Evolutionary conservation across 2,329 filamentous ascomycete genomes (phyloP).

Genomic region (Aspergillus nomiae): DNA sequence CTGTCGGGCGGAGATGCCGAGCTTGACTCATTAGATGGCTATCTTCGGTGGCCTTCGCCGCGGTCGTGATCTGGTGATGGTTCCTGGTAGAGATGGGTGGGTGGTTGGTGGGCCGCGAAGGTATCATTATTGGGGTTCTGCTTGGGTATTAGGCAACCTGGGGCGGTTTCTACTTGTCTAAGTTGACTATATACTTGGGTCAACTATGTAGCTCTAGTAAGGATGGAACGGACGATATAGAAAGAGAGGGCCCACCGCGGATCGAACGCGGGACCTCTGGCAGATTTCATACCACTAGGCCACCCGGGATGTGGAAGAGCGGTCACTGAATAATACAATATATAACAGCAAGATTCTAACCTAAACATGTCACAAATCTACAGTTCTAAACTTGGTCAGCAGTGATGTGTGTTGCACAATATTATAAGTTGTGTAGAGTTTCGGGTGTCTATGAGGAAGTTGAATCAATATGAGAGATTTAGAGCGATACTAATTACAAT

Average conservation of each 20-base stretch:
- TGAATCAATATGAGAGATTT: too few relatives aligned
- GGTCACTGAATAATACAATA: rapidly evolving
- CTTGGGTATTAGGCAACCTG: too few relatives aligned
- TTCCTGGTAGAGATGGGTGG: neutral
- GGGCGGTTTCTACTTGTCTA: too few relatives aligned
- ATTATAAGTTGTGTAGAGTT: rapidly evolving
- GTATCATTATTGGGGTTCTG: too few relatives aligned
- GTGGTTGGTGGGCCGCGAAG: neutral
- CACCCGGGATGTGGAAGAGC: neutral
- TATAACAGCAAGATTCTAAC: neutral
- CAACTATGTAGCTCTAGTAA: too few relatives aligned
- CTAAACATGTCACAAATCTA: neutral
- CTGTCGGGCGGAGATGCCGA: neutral
- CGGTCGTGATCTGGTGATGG: neutral
- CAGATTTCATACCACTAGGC: neutral
- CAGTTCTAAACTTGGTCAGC: neutral
- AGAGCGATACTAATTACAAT: rapidly evolving
- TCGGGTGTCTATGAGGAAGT: neutral
- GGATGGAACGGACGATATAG: too few relatives aligned
- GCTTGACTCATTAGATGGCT: neutral
- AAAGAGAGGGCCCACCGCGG: neutral
- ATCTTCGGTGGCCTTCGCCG: neutral
- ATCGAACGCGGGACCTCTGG: neutral
- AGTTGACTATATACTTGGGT: too few relatives aligned
- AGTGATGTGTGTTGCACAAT: neutral